phyloP scores from a whole-genome alignment of 805 yeast genomes.

The Ogataea degrootiae region DNA sequence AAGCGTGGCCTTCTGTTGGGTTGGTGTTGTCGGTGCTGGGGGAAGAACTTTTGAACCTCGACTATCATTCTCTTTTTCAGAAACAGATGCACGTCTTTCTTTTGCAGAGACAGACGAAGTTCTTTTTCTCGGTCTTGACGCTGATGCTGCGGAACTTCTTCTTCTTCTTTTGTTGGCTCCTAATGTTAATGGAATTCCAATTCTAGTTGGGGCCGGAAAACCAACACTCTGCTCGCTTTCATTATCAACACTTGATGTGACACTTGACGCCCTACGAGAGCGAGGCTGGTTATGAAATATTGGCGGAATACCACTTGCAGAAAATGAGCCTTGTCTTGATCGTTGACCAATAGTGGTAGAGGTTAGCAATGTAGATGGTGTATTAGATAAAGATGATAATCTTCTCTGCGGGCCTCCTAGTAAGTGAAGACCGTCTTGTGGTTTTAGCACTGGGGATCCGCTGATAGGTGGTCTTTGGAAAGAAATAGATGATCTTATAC shows the following conservation, averaged over 20 bases:
- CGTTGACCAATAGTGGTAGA: not conserved
- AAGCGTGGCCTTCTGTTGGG: too few species aligned
- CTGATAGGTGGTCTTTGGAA: slow-evolving; percentile 3
- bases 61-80: not conserved
- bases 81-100: not conserved
- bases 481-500: slow-evolving; percentile 8
- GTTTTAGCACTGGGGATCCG: not conserved
- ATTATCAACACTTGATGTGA: slow-evolving; percentile 1
- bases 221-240: slow-evolving; percentile 4
- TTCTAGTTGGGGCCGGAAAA: slow-evolving; percentile 3
- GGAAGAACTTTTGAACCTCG: too few species aligned
- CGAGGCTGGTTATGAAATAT: not conserved
- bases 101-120: not conserved
- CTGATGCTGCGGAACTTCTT: slow-evolving; percentile 31
- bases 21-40: not conserved
- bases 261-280: not conserved
- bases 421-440: slow-evolving; percentile 1
- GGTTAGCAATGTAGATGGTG: not conserved
- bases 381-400: slow-evolving; percentile 14
- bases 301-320: not conserved
- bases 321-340: slow-evolving; percentile 1
- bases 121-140: not conserved
- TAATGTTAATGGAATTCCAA: slow-evolving; percentile 9
- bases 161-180: slow-evolving; percentile 20
- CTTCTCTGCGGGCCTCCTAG: slow-evolving; percentile 8